Conservation (phyloP, 2,329 filamentous ascomycete genomes). For the Dactylella cylindrospora region DNA sequence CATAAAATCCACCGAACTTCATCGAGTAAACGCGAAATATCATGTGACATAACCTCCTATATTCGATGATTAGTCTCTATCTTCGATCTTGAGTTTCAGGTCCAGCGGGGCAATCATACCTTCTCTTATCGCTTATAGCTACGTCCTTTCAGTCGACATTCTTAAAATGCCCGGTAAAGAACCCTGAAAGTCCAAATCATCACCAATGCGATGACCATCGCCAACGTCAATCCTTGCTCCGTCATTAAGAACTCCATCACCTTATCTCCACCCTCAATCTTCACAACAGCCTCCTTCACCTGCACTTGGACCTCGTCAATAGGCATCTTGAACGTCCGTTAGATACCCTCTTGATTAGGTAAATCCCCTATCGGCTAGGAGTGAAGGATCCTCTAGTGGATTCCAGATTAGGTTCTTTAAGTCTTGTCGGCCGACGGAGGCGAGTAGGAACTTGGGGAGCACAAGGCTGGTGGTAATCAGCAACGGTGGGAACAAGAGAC, state of each 20-base stretch:
- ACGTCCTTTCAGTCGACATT: not conserved
- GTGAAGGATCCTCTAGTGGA: too few species aligned
- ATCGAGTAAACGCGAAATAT: too few species aligned
- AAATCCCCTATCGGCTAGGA: too few species aligned
- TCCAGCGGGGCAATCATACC: not conserved
- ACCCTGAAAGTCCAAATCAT: conserved; percentile 33
- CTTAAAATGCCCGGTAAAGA: conserved; percentile 24
- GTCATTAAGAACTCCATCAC: conserved; percentile 23
- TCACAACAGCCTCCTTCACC: conserved; percentile 4
- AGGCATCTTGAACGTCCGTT: conserved; percentile 36
- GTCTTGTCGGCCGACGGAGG: too few species aligned
- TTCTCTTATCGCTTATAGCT: not conserved
- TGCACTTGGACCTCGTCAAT: conserved; percentile 26
- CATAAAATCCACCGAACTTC: too few species aligned
- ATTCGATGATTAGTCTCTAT: too few species aligned
- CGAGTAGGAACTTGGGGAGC: too few species aligned
- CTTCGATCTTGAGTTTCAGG: too few species aligned
- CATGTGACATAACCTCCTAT: too few species aligned
- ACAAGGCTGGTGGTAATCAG: too few species aligned
- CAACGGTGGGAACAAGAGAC: not conserved
- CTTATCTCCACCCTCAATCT: conserved; percentile 9
- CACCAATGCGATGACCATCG: conserved; percentile 14
- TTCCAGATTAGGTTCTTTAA: too few species aligned
- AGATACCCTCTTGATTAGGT: too few species aligned
- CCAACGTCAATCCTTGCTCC: conserved; percentile 29